Percentiles rank a stretch among this genome's conserved stretches.
Evolutionary conservation across 352 stramenopile species (phyloP).

Genomic region (Globisporangium abappressorium): DNA sequence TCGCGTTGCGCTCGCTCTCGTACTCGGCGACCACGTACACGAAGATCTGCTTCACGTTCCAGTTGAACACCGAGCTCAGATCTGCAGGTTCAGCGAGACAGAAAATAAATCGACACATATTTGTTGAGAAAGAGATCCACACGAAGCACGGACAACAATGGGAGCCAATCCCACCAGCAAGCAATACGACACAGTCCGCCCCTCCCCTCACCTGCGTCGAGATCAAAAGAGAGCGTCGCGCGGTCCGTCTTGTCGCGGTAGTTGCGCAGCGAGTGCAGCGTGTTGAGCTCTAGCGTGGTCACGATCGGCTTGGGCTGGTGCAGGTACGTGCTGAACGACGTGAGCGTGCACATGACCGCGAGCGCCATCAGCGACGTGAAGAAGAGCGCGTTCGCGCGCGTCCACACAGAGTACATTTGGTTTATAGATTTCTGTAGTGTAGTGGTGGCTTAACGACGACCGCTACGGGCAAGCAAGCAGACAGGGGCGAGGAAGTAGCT

Average conservation of each 20-base stretch:
- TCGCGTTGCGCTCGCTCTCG: conserved; percentile 50
- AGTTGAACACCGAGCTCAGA: conserved; percentile 87
- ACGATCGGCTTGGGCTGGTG: conserved; percentile 62
- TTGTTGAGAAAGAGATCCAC: neutral
- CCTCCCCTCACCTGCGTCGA: conserved; percentile 57
- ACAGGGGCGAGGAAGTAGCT: neutral
- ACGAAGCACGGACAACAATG: too few species aligned
- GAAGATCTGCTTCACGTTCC: conserved; percentile 90
- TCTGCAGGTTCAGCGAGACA: conserved; percentile 29
- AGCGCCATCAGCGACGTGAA: conserved; percentile 79
- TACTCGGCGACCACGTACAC: conserved; percentile 88
- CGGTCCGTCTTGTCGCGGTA: conserved; percentile 80
- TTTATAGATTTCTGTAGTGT: neutral
- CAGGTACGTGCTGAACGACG: conserved; percentile 65
- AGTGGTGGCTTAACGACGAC: neutral
- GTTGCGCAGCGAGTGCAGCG: conserved; percentile 77
- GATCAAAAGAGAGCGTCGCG: conserved; percentile 78
- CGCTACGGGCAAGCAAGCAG: neutral
- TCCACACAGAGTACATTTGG: conserved; percentile 85
- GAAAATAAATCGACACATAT: neutral
- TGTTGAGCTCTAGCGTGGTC: conserved; percentile 53
- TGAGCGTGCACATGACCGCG: conserved; percentile 71
- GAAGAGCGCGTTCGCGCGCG: conserved; percentile 79
- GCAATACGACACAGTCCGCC: too few species aligned
- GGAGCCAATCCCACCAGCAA: too few species aligned